These are phyloP conservation scores for Paramarasmius palmivorus DNA, from an alignment of 1,284 basidiomycete species.

Conservation along the genomic window DNA sequence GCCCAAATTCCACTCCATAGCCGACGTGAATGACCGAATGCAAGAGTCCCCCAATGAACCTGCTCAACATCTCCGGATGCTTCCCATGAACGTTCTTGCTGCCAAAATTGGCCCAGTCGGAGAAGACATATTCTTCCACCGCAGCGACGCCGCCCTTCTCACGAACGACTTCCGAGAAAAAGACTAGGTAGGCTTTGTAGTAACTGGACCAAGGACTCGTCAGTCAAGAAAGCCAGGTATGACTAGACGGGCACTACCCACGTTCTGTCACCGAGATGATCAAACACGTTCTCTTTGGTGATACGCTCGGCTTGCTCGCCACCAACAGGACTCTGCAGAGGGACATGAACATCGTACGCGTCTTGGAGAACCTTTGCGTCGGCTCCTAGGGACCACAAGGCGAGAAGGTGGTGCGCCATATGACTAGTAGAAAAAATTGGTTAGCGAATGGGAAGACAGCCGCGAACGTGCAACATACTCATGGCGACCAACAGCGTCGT, in stretches of 20 bases:
- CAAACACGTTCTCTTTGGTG: no score
- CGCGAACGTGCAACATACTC: no score
- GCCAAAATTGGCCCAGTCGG: slow-evolving; percentile 47
- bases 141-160: slow-evolving; percentile 37
- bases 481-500: slow-evolving; percentile 41
- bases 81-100: slow-evolving; percentile 23
- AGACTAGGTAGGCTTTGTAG: slow-evolving; percentile 57
- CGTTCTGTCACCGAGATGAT: no score
- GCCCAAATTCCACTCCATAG: slow-evolving; percentile 63
- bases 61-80: slow-evolving; percentile 60
- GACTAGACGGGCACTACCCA: no score
- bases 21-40: slow-evolving; percentile 69
- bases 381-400: slow-evolving; percentile 50
- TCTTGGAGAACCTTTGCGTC: slow-evolving; percentile 37
- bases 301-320: no score
- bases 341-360: slow-evolving; percentile 32
- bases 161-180: slow-evolving; percentile 50
- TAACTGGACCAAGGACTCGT: slow-evolving; percentile 37
- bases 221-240: no score
- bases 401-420: slow-evolving; percentile 50
- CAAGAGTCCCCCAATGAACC: slow-evolving; percentile 57
- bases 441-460: slow-evolving; percentile 6
- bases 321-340: no score
- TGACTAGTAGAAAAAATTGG: slow-evolving; percentile 38
- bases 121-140: slow-evolving; percentile 61